Conservation (phyloP, 169 alveolate genomes). For the Ichthyophthirius multifiliis region DNA sequence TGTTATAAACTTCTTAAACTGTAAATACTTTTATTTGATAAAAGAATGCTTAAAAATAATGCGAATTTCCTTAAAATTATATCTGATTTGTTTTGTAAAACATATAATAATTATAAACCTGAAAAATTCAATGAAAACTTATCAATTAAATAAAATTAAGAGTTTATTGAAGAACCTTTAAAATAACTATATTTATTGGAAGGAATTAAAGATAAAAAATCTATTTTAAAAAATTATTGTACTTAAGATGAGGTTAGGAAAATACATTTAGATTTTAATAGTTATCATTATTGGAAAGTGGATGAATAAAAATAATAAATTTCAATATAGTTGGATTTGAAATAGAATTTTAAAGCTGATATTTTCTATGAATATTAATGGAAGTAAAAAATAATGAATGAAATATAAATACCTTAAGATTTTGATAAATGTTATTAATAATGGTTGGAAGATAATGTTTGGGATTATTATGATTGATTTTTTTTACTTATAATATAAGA, state of each 20-base stretch:
- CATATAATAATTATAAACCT: neutral
- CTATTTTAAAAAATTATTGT: neutral
- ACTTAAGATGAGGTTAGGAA: conserved; percentile 46
- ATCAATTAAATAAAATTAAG: neutral
- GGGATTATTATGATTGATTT: conserved; percentile 55
- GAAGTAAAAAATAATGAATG: neutral
- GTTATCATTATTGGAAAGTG: conserved; percentile 45
- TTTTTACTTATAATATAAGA: too few relatives aligned
- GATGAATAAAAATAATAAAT: neutral
- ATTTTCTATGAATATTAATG: neutral
- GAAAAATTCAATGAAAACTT: neutral
- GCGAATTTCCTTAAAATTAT: neutral
- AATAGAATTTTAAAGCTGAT: neutral
- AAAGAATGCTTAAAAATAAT: conserved; percentile 4
- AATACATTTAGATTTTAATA: conserved; percentile 47
- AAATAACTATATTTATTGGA: neutral
- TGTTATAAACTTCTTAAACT: conserved; percentile 16
- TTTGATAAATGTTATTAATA: conserved; percentile 44
- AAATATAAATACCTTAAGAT: conserved; percentile 5
- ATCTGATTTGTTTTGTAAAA: conserved; percentile 2
- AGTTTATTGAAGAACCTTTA: neutral
- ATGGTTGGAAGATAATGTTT: conserved; percentile 65
- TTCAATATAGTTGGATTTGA: neutral
- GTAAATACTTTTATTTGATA: conserved; percentile 13
- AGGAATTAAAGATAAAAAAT: neutral